Base-by-base conservation (phyloP, 768 basidiomycete genomes). In the Leccinum rimulosum region DNA sequence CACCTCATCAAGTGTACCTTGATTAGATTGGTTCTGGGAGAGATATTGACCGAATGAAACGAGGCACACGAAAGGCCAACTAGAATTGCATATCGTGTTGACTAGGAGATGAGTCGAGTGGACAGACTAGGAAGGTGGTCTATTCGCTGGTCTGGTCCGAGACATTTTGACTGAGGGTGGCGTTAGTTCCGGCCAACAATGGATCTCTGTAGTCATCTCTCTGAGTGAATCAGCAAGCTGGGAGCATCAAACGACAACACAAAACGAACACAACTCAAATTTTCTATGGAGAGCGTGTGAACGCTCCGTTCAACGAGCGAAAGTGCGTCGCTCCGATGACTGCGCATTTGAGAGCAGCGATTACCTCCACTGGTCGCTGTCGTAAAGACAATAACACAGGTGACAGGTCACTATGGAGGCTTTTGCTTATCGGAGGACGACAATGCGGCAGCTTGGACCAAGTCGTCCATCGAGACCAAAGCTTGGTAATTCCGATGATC, bases 21-120 rank as follows among this genome's bases (percentile, higher is more conserved):
- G n/a, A 15, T 36, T 19, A 30, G 17, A 59, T 30, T 15, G 22
- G 40, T 33, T 36, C 8, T 27, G 4, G 11, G 50, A 59, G 54
- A 52, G 0, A 31, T 31, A 77, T 87, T 66, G 62, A 91, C 89
- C 48, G 85, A 85, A 56, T 92, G 80, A 74, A 91, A 89, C 3
- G 82, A 85, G 3, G 84, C 87, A 10, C 80, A 75, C 88, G 87
- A 90, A 36, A 91, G 76, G 33, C 87, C 88, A n/a, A 82, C 84
- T 30, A 90, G 67, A 58, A 91, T 90, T 0, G 83, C 82, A 67
- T 82, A 79, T 8, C 87, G 77, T 22, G 80, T 87, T 3, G 79
- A 78, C 25, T 68, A 72, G 15, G 85, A 77, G 40, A 91, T 83
- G 36, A 22, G 22, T 89, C 87, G 17, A 82, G 66, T 4, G 88